Base-by-base conservation (phyloP, 2,329 filamentous ascomycete species). In the Apiospora koreana region DNA sequence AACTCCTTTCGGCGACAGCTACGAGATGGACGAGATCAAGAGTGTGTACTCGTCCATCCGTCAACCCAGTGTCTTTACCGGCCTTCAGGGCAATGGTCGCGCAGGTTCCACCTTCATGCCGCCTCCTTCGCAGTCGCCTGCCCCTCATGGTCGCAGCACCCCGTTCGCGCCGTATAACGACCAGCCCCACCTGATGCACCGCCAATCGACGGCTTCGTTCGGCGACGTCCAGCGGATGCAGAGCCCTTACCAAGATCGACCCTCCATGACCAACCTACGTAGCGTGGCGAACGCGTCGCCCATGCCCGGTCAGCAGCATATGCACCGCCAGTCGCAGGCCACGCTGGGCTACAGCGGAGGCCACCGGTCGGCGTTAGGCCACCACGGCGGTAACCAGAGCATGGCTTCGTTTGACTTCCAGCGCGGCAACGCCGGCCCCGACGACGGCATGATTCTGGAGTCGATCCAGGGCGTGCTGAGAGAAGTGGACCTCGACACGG, bases 21-120 rank as follows among this genome's bases (percentile, higher is more conserved):
- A 94, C 77, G 96, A 99, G 82, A 95, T 98, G 92, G 97, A 99
- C 79, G 96, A 99, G 80, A 97, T 98, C 87, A 95, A 94, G 80
- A 97, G 94, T 0, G 91, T 97, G 71, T 98, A 98, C 85, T 98
- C 95, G 6, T 97, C 94, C 0, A 93, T 95, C 71, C 95, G 87
- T 85, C 95, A 81, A 87, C 94, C 94, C 9, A 98, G 95, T 1
- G 92, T 98, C 73, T 87, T 97, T 71, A 94, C 93, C 18, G 94
- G 94, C 69, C 94, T 97, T 83, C 92, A 89, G 54, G 87, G 88
- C 67, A 68, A 48, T 18, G 54, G 68, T 68, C 90, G 91, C 75
- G 85, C 86, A 45, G 86, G 87, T 71, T 90, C 89, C 73, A 81
- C 91, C 2, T 95, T 93, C 82, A 94, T 96, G 88, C 93, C 95